These are phyloP conservation scores for Claviceps capensis DNA, from an alignment of 2,329 filamentous ascomycete species.

Conservation along the genomic window DNA sequence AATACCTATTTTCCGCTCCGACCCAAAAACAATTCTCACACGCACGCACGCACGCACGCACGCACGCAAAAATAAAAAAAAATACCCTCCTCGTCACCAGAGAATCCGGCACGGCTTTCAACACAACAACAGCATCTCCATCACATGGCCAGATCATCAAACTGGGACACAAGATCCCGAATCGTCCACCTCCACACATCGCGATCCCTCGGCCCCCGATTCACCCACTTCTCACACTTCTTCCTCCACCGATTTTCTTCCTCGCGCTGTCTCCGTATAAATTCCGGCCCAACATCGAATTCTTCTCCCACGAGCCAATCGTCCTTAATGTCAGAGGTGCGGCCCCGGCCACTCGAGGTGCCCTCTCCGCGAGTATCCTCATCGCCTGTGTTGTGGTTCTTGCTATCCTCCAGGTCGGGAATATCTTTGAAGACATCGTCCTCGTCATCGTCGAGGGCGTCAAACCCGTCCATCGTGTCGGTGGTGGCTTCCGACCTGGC, in stretches of 20 bases:
- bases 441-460: slow-evolving; percentile 57
- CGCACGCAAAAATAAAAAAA: background rate
- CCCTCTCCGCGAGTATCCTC: slow-evolving; percentile 32
- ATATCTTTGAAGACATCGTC: slow-evolving; percentile 92
- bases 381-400: slow-evolving; percentile 23
- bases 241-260: slow-evolving; percentile 86
- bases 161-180: slow-evolving; percentile 40
- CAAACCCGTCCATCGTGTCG: slow-evolving; percentile 49
- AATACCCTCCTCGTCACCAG: background rate
- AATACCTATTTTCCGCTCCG: no score
- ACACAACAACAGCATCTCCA: background rate
- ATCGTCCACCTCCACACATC: slow-evolving; percentile 69
- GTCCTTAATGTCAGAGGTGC: slow-evolving; percentile 50
- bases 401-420: slow-evolving; percentile 70
- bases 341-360: slow-evolving; percentile 19
- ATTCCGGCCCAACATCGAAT: slow-evolving; percentile 93
- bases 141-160: slow-evolving; percentile 18
- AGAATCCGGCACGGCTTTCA: background rate
- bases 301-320: slow-evolving; percentile 88
- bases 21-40: no score
- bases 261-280: slow-evolving; percentile 74
- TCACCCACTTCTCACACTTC: slow-evolving; percentile 78
- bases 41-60: background rate
- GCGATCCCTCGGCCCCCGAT: slow-evolving; percentile 38
- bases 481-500: slow-evolving; percentile 31